Evolutionary conservation across 768 basidiomycete genomes (phyloP).

Genomic region (Boletus eberwhitei): DNA sequence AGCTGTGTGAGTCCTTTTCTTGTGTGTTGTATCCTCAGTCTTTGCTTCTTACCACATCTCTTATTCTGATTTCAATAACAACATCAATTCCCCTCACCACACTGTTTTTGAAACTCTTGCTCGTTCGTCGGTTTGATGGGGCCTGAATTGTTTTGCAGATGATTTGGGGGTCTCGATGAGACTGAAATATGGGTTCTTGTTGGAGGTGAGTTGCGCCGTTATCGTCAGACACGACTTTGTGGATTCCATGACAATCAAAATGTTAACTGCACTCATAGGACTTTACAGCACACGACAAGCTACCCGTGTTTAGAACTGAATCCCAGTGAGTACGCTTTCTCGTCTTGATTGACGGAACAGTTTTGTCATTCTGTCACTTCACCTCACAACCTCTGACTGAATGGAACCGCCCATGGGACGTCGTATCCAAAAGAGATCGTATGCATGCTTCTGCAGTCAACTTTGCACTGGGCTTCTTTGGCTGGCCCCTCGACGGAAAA

Average conservation of each 20-base stretch:
- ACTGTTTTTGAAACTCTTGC: neutral
- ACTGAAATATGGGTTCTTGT: slow-evolving; percentile 75
- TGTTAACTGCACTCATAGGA: slow-evolving; percentile 39
- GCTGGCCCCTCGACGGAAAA: slow-evolving; percentile 65
- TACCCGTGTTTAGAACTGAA: slow-evolving; percentile 80
- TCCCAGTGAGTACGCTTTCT: slow-evolving; percentile 48
- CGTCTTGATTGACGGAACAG: neutral
- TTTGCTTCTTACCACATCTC: neutral
- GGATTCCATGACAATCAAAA: neutral
- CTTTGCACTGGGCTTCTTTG: slow-evolving; percentile 74
- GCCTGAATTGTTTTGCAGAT: slow-evolving; percentile 32
- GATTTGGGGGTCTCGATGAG: slow-evolving; percentile 69
- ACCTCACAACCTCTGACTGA: neutral
- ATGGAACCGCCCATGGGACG: neutral
- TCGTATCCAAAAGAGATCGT: slow-evolving; percentile 50
- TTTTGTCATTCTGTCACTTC: neutral
- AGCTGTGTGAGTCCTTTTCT: slow-evolving; percentile 56
- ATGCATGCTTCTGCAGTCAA: slow-evolving; percentile 65
- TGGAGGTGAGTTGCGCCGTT: slow-evolving; percentile 41
- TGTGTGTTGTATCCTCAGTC: neutral
- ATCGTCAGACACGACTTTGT: slow-evolving; percentile 1
- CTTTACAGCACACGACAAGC: slow-evolving; percentile 54
- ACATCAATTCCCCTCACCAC: neutral
- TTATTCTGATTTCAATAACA: neutral
- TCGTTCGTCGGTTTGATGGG: neutral